A percentile compares a stretch with the other conserved stretches of the same genome.
phyloP scores from a whole-genome alignment of 106 monocot genomes.

The Dendrobium huoshanense region DNA sequence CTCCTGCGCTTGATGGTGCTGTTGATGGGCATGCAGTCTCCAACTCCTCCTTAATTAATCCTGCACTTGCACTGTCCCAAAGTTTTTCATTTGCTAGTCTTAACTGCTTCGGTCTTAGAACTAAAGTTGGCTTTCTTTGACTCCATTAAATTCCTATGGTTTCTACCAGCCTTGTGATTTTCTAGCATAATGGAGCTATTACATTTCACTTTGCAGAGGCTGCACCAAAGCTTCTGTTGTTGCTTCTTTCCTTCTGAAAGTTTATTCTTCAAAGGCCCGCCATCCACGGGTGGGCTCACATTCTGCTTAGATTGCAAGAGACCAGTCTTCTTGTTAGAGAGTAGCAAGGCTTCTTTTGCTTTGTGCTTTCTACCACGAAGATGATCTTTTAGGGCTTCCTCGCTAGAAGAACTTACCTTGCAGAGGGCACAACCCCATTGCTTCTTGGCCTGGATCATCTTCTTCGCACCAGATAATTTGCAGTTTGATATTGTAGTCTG shows the following conservation, averaged over 20 bases:
- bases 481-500: background rate
- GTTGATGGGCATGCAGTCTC: background rate
- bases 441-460: background rate
- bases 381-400: slow-evolving; percentile 17
- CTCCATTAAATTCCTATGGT: slow-evolving; percentile 12
- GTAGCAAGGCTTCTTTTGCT: slow-evolving; percentile 4
- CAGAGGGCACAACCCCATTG: slow-evolving; percentile 21
- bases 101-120: too few relatives aligned
- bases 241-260: background rate
- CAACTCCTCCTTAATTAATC: background rate
- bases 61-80: background rate
- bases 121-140: background rate
- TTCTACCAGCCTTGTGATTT: slow-evolving; percentile 14
- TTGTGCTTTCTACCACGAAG: slow-evolving; percentile 29
- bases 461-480: slow-evolving; percentile 14
- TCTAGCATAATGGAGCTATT: slow-evolving; percentile 8
- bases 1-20: background rate
- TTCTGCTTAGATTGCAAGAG: background rate
- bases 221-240: background rate
- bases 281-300: background rate
- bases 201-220: slow-evolving; percentile 17
- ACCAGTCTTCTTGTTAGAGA: background rate
- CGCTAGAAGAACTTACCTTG: slow-evolving; percentile 12
- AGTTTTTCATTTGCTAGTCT: background rate
- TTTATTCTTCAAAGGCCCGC: background rate